Base-by-base conservation (phyloP, 2,329 filamentous ascomycete species). In the Colletotrichum sidae region DNA sequence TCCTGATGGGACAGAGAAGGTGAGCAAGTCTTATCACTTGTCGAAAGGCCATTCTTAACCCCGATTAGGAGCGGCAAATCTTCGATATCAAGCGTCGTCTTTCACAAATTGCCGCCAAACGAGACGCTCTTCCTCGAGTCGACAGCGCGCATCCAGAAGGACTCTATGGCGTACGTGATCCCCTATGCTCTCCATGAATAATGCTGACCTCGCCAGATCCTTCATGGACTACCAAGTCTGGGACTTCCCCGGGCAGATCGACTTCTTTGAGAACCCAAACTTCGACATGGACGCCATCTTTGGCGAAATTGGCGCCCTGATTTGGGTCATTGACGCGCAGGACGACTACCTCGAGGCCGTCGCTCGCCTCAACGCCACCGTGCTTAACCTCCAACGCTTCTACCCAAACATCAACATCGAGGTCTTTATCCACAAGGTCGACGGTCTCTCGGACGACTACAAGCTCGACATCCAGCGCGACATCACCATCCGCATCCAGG, bases 161-260 rank as follows among this genome's bases (percentile, higher is more conserved):
- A 97, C 71, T 93, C 92, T 4, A 94, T 98, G 84, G 93, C 96
- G 94, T 97, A 78, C 80, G 93, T 82, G 4, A 5, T 25, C 13
- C 25, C 46, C 4, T 8, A 8, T 46, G 15, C 8, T 17, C 13
- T 7, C n/a, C 15, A 17, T 8, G 17, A n/a, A 7, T 46, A 44
- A 60, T 42, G 34, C 34, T 60, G 60, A 57, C 47, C 51, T 33
- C 3, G 47, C 15, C 64, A 97, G 94, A 71, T 98, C 96, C 3
- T 98, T 99, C 76, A 97, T 98, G 94, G 95, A 98, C 76, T 97
- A 98, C 71, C 95, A 98, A 79, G 93, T 97, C 52, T 97, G 94
- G 92, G 96, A 99, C 76, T 94, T 99, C 63, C 96, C 96, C 2
- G 94, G 95, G 33, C 94, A 98, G 79, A 88, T 98, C 69, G 93